phyloP scores from a whole-genome alignment of 2,329 filamentous ascomycete species.

The Xylaria polymorpha region DNA sequence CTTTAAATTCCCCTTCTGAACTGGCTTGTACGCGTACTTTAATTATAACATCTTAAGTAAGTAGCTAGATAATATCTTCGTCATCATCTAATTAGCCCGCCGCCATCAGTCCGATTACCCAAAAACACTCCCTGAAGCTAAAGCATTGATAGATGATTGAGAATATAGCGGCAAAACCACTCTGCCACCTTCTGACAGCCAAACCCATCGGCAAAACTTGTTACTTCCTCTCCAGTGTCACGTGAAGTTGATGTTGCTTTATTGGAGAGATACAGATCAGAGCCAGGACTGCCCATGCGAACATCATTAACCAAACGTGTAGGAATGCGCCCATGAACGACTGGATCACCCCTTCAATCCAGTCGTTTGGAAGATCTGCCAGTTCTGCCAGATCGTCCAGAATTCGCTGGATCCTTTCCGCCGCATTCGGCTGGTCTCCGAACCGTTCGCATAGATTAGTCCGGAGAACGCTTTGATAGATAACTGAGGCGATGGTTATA shows the following conservation, averaged over 20 bases:
- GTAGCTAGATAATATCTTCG: neutral
- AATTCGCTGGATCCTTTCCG: conserved; percentile 22
- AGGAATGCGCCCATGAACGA: conserved; percentile 31
- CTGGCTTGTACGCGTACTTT: neutral
- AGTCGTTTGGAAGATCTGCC: conserved; percentile 14
- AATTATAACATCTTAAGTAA: neutral
- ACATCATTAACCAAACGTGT: conserved; percentile 25
- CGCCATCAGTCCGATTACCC: neutral
- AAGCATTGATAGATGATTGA: too few relatives aligned
- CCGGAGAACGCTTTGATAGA: conserved; percentile 22
- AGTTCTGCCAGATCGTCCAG: conserved; percentile 21
- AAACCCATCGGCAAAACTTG: neutral
- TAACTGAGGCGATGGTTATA: conserved; percentile 23
- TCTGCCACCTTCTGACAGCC: neutral
- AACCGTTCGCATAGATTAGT: conserved; percentile 21
- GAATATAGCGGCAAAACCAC: neutral
- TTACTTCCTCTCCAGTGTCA: conserved; percentile 26
- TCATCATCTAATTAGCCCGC: neutral
- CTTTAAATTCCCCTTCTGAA: neutral
- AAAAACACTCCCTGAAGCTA: neutral
- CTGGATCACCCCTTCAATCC: conserved; percentile 23
- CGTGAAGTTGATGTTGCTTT: conserved; percentile 29
- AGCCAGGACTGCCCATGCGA: conserved; percentile 24
- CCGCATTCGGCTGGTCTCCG: conserved; percentile 17
- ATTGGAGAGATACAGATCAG: conserved; percentile 26